Conservation (phyloP, 2,329 filamentous ascomycete species). For the Neofusicoccum umdonicola region DNA sequence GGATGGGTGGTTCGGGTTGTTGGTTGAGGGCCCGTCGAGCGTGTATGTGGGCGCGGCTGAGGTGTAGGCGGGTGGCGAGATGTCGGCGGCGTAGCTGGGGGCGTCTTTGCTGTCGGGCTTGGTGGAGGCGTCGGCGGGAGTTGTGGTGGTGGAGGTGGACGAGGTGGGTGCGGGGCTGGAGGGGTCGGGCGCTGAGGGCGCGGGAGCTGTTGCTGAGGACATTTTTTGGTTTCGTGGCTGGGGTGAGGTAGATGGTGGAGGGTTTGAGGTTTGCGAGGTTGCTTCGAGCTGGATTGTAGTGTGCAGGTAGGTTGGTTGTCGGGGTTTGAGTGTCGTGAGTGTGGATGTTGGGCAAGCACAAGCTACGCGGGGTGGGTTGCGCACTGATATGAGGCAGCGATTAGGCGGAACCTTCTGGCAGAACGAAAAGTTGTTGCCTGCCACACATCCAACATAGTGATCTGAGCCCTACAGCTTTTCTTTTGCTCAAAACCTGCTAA, state of each 20-base stretch:
- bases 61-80: neutral
- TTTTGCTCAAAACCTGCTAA: no score
- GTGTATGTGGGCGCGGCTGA: neutral
- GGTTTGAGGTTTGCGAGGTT: neutral
- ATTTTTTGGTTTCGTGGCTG: neutral
- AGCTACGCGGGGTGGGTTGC: neutral
- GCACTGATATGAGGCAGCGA: neutral
- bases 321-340: neutral
- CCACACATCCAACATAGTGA: no score
- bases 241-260: neutral
- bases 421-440: no score
- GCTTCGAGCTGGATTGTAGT: no score
- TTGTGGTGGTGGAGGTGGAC: neutral
- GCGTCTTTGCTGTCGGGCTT: neutral
- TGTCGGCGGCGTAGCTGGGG: neutral
- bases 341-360: neutral
- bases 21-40: neutral
- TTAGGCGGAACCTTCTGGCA: neutral
- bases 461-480: no score
- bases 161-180: neutral
- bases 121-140: neutral
- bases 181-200: neutral
- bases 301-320: no score
- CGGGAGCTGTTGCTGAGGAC: neutral
- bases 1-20: neutral